These are phyloP conservation scores for Epichloe glyceriae DNA, from an alignment of 2,329 filamentous ascomycete species.

Conservation along the genomic window DNA sequence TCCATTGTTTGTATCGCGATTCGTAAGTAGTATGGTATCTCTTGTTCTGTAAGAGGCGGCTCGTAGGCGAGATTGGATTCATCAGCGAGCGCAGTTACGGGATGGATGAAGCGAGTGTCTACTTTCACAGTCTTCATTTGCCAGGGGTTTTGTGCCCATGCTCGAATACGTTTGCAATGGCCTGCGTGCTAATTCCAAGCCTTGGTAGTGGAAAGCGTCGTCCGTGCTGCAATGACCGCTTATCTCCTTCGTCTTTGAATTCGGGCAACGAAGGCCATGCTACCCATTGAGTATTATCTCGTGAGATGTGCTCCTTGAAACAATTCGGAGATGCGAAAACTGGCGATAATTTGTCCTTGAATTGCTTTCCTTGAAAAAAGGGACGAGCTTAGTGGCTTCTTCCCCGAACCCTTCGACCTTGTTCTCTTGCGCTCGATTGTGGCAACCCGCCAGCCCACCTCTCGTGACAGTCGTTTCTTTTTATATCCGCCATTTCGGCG, in stretches of 20 bases:
- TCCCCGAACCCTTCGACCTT: neutral
- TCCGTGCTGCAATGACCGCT: constrained; percentile 11
- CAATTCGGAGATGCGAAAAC: constrained; percentile 21
- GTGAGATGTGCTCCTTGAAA: constrained; percentile 16
- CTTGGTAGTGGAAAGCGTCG: constrained; percentile 22
- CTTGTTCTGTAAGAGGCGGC: constrained; percentile 2
- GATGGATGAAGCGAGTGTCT: constrained; percentile 10
- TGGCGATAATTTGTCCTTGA: constrained; percentile 18
- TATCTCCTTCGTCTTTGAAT: constrained; percentile 24
- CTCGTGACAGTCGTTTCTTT: constrained; percentile 13
- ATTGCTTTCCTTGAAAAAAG: constrained; percentile 16
- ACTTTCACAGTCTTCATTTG: constrained; percentile 15
- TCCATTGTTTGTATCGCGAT: constrained; percentile 3
- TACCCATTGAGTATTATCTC: constrained; percentile 8
- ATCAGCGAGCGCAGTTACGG: neutral
- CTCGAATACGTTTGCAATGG: constrained; percentile 4
- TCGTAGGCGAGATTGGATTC: neutral
- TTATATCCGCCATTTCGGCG: constrained; percentile 16
- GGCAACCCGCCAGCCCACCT: constrained; percentile 13
- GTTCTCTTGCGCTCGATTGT: constrained; percentile 9
- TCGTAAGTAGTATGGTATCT: constrained; percentile 6
- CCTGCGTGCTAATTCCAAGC: constrained; percentile 10
- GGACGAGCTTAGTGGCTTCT: constrained; percentile 2
- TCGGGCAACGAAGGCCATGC: constrained; percentile 24
- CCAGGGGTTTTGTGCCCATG: constrained; percentile 15